Evolutionary conservation across 257 asterid species (phyloP), one percentile per base, ranked within the genome.

Genomic region (Mitragyna speciosa): DNA sequence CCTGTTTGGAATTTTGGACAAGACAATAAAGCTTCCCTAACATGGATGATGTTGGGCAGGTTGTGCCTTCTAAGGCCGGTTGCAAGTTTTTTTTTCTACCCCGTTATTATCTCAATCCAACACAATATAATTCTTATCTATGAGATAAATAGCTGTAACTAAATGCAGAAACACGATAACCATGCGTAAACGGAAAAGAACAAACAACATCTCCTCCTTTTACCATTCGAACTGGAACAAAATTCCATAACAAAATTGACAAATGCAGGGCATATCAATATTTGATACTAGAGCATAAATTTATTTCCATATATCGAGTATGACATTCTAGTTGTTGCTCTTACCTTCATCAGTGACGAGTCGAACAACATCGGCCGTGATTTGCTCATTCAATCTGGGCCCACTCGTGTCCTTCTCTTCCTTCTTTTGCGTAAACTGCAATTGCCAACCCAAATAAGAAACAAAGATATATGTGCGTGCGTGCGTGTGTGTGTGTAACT

Each of bases 291-390:
- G n/a, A 3, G 15, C 54, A 70, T 5, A 28, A 17, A 41, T 17
- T 39, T 20, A 0, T n/a, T 63, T 63, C 11, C 48, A 45, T 45
- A 8, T 45, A 45, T 2, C 48, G 17, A 73, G 51, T 56, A 22
- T 26, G 24, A 47, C 7, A 48, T 14, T 58, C 56, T 19, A 15
- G 58, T 2, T 8, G 36, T 19, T 5, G 20, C 1, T 16, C 70
- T 54, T 72, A 93, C 98, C 98, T 85, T 91, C 91, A 45, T 88
- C 97, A 20, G 83, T 66, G 70, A 95, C 94, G 48, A 95, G 97
- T 87, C 98, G 89, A 84, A 95, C 75, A 39, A 63, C 66, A 33
- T 87, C 89, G 20, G 90, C 88, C 20, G 85, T 87, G 79, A 95
- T 90, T 72, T 89, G 73, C 72, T 88, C 93, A 73, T 95, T 95